Base-by-base conservation (phyloP, 495 filamentous ascomycete genomes). In the Xylaria bambusicola region DNA sequence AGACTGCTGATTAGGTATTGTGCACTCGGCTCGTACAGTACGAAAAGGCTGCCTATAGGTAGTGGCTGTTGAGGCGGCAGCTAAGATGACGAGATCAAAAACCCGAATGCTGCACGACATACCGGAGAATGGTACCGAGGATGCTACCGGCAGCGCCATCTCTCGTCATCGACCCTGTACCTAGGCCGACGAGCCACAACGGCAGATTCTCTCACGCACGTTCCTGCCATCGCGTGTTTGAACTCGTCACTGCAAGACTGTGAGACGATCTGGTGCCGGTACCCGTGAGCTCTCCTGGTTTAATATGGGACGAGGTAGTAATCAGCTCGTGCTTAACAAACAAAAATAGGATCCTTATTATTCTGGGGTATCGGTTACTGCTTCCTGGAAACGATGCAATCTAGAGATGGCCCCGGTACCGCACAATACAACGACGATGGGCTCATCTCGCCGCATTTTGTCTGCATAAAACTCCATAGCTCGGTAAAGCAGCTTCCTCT, bases 71-170 rank as follows among this genome's bases (percentile, higher is more conserved):
- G 24, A 60, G 41, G 5, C 47, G 6, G 27, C 10, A 56, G 36
- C 46, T 24, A 40, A 38, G 35, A 36, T 58, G 57, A 40, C 41
- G 57, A 52, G 41, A 44, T 53, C 57, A 53, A 53, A 9, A n/a
- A 53, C 36, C 47, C 56, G 49, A 53, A 52, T 38, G 24, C 57
- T 60, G 57, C 57, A 60, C 49, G 41, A 53, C 49, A 53, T 53
- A 24, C 49, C 36, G 21, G 12, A 48, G 29, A 51, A 40, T 38
- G 26, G 56, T 40, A 49, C 26, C 57, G n/a, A n/a, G n/a, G n/a
- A n/a, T n/a, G n/a, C n/a, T n/a, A n/a, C n/a, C n/a, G n/a, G n/a
- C n/a, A n/a, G n/a, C n/a, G n/a, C n/a, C n/a, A n/a, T n/a, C n/a
- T n/a, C n/a, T n/a, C n/a, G n/a, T n/a, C n/a, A n/a, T n/a, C n/a